Evolutionary conservation across 768 basidiomycete species (phyloP).

Genomic region (Boletus pseudo-olivaceus): DNA sequence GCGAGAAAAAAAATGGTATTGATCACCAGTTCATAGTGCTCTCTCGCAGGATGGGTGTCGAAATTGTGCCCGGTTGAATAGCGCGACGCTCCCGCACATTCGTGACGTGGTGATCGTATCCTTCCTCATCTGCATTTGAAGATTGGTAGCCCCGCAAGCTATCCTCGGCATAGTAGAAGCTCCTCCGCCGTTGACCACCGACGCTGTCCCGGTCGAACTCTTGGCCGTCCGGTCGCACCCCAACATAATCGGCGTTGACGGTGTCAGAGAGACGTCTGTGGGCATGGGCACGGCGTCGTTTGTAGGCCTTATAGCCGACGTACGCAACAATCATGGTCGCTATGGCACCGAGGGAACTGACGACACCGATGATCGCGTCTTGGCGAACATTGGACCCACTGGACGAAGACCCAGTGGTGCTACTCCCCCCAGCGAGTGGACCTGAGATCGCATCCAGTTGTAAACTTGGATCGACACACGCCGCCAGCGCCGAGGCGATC

Average conservation of each 20-base stretch:
- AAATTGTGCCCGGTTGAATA: conserved; percentile 61
- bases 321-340: conserved; percentile 68
- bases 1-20: not conserved
- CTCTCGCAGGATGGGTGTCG: conserved; percentile 72
- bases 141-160: conserved; percentile 60
- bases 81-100: conserved; percentile 55
- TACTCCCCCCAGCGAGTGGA: conserved; percentile 30
- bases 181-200: conserved; percentile 67
- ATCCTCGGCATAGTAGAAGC: conserved; percentile 88
- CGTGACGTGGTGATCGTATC: conserved; percentile 33
- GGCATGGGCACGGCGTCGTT: conserved; percentile 61
- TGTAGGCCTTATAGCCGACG: conserved; percentile 67
- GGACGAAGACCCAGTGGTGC: conserved; percentile 18
- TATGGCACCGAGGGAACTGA: conserved; percentile 75
- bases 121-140: conserved; percentile 34
- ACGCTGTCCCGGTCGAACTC: conserved; percentile 77
- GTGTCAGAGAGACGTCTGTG: conserved; percentile 72
- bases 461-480: conserved; percentile 68
- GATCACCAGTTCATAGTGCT: conserved; percentile 84
- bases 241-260: conserved; percentile 23
- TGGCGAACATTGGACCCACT: conserved; percentile 46
- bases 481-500: conserved; percentile 56
- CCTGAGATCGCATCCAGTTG: conserved; percentile 47
- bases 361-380: conserved; percentile 90
- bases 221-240: conserved; percentile 57